Conservation (phyloP, 768 basidiomycete genomes). For the Termitomyces sp. region DNA sequence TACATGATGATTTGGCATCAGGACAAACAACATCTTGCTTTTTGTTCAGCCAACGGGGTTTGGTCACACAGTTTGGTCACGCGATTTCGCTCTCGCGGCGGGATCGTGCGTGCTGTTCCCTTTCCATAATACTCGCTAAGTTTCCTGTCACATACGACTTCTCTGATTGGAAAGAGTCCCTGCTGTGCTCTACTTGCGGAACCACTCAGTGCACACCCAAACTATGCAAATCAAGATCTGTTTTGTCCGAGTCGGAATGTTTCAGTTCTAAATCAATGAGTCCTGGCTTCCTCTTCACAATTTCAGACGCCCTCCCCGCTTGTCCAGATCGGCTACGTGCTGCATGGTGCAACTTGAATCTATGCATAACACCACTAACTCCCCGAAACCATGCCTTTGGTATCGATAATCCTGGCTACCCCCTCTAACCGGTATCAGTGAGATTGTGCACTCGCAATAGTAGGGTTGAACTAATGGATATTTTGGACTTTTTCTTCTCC, state of each 20-base stretch:
- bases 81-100: background rate
- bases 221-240: background rate
- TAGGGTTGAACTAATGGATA: no score
- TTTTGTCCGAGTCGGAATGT: background rate
- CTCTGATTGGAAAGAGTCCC: no score
- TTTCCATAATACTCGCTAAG: no score
- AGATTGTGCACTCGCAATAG: no score
- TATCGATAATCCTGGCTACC: background rate
- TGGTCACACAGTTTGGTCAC: no score
- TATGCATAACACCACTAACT: background rate
- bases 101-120: background rate
- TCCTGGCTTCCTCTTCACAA: background rate
- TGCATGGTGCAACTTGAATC: background rate
- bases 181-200: no score
- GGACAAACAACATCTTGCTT: conserved; percentile 12
- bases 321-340: background rate
- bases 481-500: no score
- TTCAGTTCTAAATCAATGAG: background rate
- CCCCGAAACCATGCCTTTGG: background rate
- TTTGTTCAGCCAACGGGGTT: conserved; percentile 18
- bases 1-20: no score
- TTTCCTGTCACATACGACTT: background rate
- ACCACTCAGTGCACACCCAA: background rate
- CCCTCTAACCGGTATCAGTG: no score
- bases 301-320: background rate